Percentiles rank a stretch among this genome's conserved stretches.
Evolutionary conservation across 495 filamentous ascomycete species (phyloP).

Genomic region (Apodospora peruviana): DNA sequence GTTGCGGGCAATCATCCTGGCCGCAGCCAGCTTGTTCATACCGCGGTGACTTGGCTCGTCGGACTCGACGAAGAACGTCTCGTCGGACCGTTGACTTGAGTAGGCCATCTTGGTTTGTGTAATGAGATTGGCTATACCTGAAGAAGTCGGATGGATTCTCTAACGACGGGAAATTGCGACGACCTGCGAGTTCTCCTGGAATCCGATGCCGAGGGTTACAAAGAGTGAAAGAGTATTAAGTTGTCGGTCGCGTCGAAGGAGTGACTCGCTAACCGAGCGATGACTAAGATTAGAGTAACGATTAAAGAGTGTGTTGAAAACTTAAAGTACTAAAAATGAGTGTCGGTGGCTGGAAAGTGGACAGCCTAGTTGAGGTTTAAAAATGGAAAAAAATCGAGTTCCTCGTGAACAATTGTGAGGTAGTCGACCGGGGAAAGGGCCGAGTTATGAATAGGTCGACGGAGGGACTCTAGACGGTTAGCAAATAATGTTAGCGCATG

Average conservation of each 20-base stretch:
- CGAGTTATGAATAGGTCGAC: constrained; percentile 28
- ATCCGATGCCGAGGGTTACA: constrained; percentile 14
- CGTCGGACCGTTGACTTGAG: constrained; percentile 44
- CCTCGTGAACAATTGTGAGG: constrained; percentile 23
- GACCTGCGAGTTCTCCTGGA: constrained; percentile 49
- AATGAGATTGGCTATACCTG: constrained; percentile 6
- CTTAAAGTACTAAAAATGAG: constrained; percentile 38
- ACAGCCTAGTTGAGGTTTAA: constrained; percentile 17
- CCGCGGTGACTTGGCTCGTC: constrained; percentile 48
- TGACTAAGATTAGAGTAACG: constrained; percentile 43
- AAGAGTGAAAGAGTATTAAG: constrained; percentile 15
- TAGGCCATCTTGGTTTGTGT: constrained; percentile 63
- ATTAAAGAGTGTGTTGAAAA: constrained; percentile 52
- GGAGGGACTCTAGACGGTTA: constrained; percentile 3
- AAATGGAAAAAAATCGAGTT: constrained; percentile 20
- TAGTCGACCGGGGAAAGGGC: constrained; percentile 35
- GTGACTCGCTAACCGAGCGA: constrained; percentile 36
- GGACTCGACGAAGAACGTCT: constrained; percentile 82
- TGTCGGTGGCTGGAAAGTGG: constrained; percentile 43
- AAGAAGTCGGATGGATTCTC: constrained; percentile 13
- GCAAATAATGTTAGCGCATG: constrained; percentile 14
- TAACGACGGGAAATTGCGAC: constrained; percentile 29
- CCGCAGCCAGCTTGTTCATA: constrained; percentile 62
- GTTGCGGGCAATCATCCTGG: constrained; percentile 66
- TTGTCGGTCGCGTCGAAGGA: constrained; percentile 36